phyloP scores from a whole-genome alignment of 768 basidiomycete genomes.

The Brasilioporus rufonigricans region DNA sequence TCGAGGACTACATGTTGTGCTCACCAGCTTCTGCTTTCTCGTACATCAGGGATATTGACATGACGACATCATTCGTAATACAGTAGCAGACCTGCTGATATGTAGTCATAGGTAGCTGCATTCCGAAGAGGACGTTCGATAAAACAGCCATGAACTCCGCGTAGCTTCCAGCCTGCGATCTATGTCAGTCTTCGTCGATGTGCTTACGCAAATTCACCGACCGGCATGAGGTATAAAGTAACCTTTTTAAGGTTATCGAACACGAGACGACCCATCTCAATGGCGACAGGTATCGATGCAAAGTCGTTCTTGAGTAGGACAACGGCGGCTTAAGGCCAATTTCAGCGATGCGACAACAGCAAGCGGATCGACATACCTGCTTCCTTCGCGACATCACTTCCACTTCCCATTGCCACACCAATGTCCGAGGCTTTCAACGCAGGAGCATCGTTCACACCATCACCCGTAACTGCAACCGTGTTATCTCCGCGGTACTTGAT shows the following conservation, averaged over 20 bases:
- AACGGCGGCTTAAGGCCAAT: constrained; percentile 33
- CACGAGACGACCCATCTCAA: constrained; percentile 56
- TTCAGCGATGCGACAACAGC: neutral
- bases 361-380: constrained; percentile 37
- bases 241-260: constrained; percentile 59
- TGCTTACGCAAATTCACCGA: constrained; percentile 10
- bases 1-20: neutral
- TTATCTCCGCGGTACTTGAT: constrained; percentile 46
- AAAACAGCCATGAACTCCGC: constrained; percentile 58
- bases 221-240: constrained; percentile 42
- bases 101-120: constrained; percentile 55
- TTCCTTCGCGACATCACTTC: constrained; percentile 52
- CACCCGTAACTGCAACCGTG: constrained; percentile 54
- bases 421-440: constrained; percentile 53
- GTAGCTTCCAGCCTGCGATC: constrained; percentile 47
- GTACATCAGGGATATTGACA: constrained; percentile 48
- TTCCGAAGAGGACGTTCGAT: constrained; percentile 54
- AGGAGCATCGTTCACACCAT: constrained; percentile 55
- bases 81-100: constrained; percentile 56
- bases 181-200: neutral
- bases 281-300: constrained; percentile 53
- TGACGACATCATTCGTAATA: constrained; percentile 49
- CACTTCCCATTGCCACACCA: constrained; percentile 51
- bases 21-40: constrained; percentile 50
- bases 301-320: constrained; percentile 59